phyloP scores from a whole-genome alignment of 768 basidiomycete genomes.

The Amanita molliuscula region DNA sequence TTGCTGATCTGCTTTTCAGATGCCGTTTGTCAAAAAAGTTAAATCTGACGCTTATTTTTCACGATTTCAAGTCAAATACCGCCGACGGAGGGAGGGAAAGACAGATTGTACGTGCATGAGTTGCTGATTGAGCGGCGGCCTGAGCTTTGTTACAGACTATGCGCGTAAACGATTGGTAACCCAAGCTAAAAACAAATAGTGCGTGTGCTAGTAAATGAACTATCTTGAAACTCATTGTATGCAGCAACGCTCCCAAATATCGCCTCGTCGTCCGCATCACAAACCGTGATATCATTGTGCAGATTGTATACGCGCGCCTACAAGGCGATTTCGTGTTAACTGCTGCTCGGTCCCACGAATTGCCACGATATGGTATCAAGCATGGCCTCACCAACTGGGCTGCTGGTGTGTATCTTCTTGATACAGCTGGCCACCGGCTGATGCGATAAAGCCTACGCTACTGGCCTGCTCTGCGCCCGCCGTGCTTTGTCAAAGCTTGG shows the following conservation, averaged over 20 bases:
- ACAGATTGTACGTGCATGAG: conserved; percentile 72
- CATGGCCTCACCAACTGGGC: conserved; percentile 99
- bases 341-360: conserved; percentile 82
- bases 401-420: conserved; percentile 47
- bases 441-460: conserved; percentile 70
- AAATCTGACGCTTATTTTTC: conserved; percentile 98
- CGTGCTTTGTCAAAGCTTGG: conserved; percentile 93
- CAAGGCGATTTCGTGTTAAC: conserved; percentile 94
- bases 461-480: conserved; percentile 90
- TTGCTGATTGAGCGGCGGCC: conserved; percentile 5
- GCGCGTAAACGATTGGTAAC: conserved; percentile 94
- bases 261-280: conserved; percentile 98
- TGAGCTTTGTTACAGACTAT: conserved; percentile 54
- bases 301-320: conserved; percentile 93
- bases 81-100: conserved; percentile 95
- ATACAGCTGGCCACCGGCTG: conserved; percentile 1
- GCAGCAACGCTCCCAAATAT: conserved; percentile 92
- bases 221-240: background rate
- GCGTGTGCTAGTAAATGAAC: conserved; percentile 15
- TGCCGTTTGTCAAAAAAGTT: conserved; percentile 97
- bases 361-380: conserved; percentile 92
- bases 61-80: conserved; percentile 97
- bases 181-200: conserved; percentile 99
- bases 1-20: conserved; percentile 23
- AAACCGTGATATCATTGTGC: conserved; percentile 91